Base-by-base conservation (phyloP, 345 rosid genomes). In the Hevea brasiliensis region DNA sequence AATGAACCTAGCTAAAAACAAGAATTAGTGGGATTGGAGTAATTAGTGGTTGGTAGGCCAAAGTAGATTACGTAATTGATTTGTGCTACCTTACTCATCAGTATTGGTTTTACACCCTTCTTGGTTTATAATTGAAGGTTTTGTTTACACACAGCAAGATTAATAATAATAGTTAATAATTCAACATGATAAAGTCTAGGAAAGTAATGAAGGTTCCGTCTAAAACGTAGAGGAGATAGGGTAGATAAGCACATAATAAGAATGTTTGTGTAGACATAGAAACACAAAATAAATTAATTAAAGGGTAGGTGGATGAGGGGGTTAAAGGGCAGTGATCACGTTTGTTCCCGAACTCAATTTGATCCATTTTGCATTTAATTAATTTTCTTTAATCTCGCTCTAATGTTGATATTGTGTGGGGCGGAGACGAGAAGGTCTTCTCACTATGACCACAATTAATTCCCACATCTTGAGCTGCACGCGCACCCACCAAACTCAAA, bases 401-500 rank as follows among this genome's bases (percentile, higher is more conserved):
- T n/a, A n/a, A n/a, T n/a, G n/a, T n/a, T n/a, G n/a, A n/a, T n/a
- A n/a, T n/a, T n/a, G n/a, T n/a, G n/a, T n/a, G n/a, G n/a, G n/a
- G n/a, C n/a, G n/a, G n/a, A n/a, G n/a, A n/a, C n/a, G n/a, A n/a
- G n/a, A n/a, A n/a, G n/a, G n/a, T n/a, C n/a, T n/a, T n/a, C n/a
- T n/a, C 78, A 90, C 68, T 78, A 83, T 86, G 86, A 85, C 89
- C 89, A 83, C 90, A 84, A 76, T 83, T 48, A 84, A 76, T 83
- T 48, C 84, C 89, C 89, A 83, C 87, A 68, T 75, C 77, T 76
- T 78, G 73, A 56, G 73, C 79, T 76, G 91, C 93, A 88, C 83
- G 92, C 92, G 96, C 90, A 88, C 69, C 86, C 91, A 88, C 89
- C 87, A 77, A 87, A 81, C 87, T 80, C 79, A 61, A 32, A 61